phyloP scores from a whole-genome alignment of 306 rosid genomes.

The Potentilla sterilis region DNA sequence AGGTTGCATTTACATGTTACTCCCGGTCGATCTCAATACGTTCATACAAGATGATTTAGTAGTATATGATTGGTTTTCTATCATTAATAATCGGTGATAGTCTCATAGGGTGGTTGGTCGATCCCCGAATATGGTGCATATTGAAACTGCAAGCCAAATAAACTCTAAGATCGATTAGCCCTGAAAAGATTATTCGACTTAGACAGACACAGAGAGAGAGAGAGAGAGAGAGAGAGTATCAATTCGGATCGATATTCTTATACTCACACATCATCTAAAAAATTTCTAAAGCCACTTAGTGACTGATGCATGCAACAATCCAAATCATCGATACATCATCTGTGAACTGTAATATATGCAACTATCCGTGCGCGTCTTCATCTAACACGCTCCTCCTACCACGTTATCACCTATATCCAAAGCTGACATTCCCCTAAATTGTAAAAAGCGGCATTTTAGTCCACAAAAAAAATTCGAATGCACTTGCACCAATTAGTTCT shows the following conservation, averaged over 20 bases:
- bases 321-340: not conserved
- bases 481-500: slow-evolving; percentile 14
- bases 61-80: no score
- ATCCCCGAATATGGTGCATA: not conserved
- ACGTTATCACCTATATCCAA: slow-evolving; percentile 33
- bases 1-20: not conserved
- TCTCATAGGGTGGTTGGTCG: not conserved
- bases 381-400: slow-evolving; percentile 25
- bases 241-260: not conserved
- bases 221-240: not conserved
- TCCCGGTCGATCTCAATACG: not conserved
- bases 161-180: not conserved
- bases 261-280: not conserved
- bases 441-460: slow-evolving; percentile 30
- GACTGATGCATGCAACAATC: not conserved
- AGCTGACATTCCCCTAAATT: slow-evolving; percentile 56
- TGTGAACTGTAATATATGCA: slow-evolving; percentile 22
- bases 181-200: not conserved
- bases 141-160: not conserved
- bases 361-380: slow-evolving; percentile 31
- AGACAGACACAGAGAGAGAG: not conserved
- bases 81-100: no score
- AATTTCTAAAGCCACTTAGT: not conserved
- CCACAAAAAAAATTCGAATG: slow-evolving; percentile 23
- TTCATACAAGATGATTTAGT: no score